These are phyloP conservation scores for Dipteronia dyeriana DNA, from an alignment of 345 rosid species.

Conservation along the genomic window DNA sequence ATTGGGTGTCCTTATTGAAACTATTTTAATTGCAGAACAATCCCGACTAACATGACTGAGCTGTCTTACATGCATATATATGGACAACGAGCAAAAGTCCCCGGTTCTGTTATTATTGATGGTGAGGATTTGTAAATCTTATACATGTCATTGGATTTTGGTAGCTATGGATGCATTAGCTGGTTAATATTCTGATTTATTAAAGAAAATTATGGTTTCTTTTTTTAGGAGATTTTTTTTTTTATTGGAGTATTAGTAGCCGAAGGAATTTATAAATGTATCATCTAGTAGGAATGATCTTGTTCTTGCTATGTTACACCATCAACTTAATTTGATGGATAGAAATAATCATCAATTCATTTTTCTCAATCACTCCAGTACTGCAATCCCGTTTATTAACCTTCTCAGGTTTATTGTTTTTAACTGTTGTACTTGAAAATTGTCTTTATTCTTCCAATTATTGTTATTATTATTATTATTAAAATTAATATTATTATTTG, in stretches of 20 bases:
- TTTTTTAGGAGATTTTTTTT: no score
- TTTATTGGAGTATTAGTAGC: neutral
- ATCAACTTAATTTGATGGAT: no score
- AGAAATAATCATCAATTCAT: neutral
- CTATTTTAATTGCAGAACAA: constrained; percentile 40
- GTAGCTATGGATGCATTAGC: neutral
- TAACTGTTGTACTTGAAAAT: neutral
- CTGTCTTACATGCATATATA: constrained; percentile 67
- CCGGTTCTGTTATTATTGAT: constrained; percentile 75
- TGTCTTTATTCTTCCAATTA: neutral
- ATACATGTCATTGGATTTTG: neutral
- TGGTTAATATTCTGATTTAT: no score
- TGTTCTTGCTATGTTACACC: neutral
- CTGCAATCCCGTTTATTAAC: no score
- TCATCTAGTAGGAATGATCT: neutral
- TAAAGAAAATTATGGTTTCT: neutral
- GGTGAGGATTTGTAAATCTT: constrained; percentile 41
- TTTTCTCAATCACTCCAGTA: no score
- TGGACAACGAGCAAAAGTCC: constrained; percentile 60
- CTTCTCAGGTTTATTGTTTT: neutral
- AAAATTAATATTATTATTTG: neutral
- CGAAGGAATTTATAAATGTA: neutral
- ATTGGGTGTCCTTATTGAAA: neutral
- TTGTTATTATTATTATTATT: no score
- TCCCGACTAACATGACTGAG: constrained; percentile 40